Conservation (phyloP, 768 basidiomycete genomes). For the Serendipita sp. region DNA sequence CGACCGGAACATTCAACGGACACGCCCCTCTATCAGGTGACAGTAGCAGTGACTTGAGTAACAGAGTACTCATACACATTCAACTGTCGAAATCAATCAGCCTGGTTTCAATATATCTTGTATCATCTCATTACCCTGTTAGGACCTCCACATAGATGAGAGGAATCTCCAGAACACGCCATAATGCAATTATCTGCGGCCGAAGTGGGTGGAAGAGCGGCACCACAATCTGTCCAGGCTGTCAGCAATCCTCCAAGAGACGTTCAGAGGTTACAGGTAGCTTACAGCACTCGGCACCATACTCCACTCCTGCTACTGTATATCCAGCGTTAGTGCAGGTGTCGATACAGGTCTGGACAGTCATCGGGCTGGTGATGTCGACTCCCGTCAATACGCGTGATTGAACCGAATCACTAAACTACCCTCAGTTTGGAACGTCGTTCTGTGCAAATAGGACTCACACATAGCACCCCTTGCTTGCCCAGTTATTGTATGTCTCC, state of each 20-base stretch:
- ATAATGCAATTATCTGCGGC: background rate
- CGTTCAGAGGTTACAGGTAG: no score
- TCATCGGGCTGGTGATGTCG: constrained; percentile 26
- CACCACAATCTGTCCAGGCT: background rate
- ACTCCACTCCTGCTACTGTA: constrained; percentile 59
- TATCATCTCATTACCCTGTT: no score
- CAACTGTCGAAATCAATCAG: no score
- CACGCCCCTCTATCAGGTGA: no score
- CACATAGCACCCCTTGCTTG: constrained; percentile 42
- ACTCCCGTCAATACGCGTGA: constrained; percentile 43
- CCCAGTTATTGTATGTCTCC: constrained; percentile 30
- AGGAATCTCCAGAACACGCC: background rate
- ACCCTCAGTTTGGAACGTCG: background rate
- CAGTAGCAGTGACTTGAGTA: no score
- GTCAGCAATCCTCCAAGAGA: no score
- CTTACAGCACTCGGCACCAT: background rate
- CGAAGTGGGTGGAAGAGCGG: background rate
- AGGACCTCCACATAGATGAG: background rate
- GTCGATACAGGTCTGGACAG: constrained; percentile 46
- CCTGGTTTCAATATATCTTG: no score
- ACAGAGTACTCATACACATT: no score
- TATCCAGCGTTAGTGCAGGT: constrained; percentile 39
- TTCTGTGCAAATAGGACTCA: background rate
- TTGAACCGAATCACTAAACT: constrained; percentile 35
- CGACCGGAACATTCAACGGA: no score